Base-by-base conservation (phyloP, 441 rosid genomes). In the Populus tomentosa region DNA sequence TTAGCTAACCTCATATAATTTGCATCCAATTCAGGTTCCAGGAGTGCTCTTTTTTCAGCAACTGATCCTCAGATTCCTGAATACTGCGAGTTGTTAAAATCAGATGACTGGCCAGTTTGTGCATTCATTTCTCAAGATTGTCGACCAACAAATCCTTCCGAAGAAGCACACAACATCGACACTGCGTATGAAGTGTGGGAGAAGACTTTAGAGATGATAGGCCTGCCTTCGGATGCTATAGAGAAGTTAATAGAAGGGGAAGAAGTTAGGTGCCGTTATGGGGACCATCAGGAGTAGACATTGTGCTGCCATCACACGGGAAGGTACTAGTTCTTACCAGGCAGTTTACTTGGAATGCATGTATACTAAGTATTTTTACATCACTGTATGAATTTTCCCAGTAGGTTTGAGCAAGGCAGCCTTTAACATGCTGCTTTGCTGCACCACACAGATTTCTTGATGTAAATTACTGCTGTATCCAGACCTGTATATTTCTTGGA, bases 1-100 rank as follows among this genome's bases (percentile, higher is more conserved):
- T 10, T 9, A 70, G 16, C 67, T 59, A 42, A 30, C 24, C 21
- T 36, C 4, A 0, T 72, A 40, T 67, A 20, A 38, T 46, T 36
- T 67, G 64, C 32, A 16, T 20, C 50, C 13, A 38, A 32, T 75
- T 36, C 82, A 89, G 95, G 99, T 80, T 88, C 95, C 40, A 85
- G 99, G 82, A 95, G 99, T 79, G 69, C 97, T 18, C 95, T 95
- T 24, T 94, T 95, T 85, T 80, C 97, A 28, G 98, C 99, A 30
- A 94, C 98, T 5, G 97, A 94, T 87, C 97, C 98, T 83, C 97
- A 92, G 88, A 80, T 95, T 80, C 88, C 94, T 21, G 99, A 93
- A 79, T 94, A 92, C 77, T 92, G 98, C 75, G 97, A 93, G 73
- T 79, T 87, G 71, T 82, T 94, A 73, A 92, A 90, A 87, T 81